Evolutionary conservation across 2,329 filamentous ascomycete genomes (phyloP).

Genomic region (Xylariaceae sp.): DNA sequence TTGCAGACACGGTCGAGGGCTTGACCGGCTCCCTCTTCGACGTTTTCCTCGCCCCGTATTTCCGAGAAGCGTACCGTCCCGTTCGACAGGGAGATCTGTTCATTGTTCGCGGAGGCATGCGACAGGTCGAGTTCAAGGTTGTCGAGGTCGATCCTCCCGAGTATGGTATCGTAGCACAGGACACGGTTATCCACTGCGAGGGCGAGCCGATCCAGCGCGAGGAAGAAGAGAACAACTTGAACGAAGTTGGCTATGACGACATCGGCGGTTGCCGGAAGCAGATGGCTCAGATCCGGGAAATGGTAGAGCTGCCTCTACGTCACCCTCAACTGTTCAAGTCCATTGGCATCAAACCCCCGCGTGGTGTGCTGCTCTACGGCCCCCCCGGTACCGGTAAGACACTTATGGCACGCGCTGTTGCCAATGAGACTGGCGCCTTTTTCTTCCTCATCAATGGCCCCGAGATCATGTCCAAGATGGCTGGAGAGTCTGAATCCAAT

Average conservation of each 20-base stretch:
- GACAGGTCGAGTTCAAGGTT: conserved; percentile 99
- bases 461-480: conserved; percentile 99
- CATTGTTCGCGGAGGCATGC: conserved; percentile 95
- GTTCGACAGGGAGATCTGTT: conserved; percentile 97
- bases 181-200: conserved; percentile 98
- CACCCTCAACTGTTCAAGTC: conserved; percentile 99
- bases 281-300: conserved; percentile 98
- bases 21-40: conserved; percentile 97
- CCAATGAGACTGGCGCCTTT: conserved; percentile 97
- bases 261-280: conserved; percentile 99
- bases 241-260: conserved; percentile 98
- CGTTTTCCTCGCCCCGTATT: conserved; percentile 98
- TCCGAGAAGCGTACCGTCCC: conserved; percentile 96
- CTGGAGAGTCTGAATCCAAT: conserved; percentile 97
- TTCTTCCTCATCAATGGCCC: conserved; percentile 99
- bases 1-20: conserved; percentile 96
- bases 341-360: conserved; percentile 98
- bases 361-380: conserved; percentile 93
- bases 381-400: conserved; percentile 99
- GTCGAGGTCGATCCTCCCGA: conserved; percentile 98
- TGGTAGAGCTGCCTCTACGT: conserved; percentile 93
- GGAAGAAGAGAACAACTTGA: conserved; percentile 98
- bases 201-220: conserved; percentile 94
- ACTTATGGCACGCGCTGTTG: conserved; percentile 95
- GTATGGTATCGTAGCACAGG: conserved; percentile 97